Percentiles rank a stretch among this genome's conserved stretches.
Evolutionary conservation across 1,284 basidiomycete species (phyloP).

Genomic region (Rhodotorula sp.): DNA sequence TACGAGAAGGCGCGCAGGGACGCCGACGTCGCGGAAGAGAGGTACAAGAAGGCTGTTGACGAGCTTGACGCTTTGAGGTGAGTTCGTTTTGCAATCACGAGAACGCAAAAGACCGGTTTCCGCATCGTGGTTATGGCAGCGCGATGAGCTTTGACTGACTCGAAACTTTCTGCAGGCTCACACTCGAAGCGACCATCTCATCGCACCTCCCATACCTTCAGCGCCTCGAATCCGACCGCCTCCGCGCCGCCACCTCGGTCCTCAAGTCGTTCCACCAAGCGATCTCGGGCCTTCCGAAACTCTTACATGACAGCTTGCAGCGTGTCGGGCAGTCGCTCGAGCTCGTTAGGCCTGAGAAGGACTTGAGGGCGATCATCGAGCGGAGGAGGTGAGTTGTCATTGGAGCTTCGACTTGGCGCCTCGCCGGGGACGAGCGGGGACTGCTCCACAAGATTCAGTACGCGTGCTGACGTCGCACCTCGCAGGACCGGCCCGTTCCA

Average conservation of each 20-base stretch:
- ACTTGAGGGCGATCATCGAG: constrained; percentile 41
- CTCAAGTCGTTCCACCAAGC: constrained; percentile 27
- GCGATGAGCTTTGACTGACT: neutral
- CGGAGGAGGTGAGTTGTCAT: constrained; percentile 12
- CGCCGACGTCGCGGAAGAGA: constrained; percentile 34
- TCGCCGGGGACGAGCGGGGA: neutral
- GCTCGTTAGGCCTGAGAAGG: constrained; percentile 31
- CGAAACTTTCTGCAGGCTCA: constrained; percentile 18
- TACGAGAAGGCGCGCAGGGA: constrained; percentile 27
- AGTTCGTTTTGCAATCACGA: neutral
- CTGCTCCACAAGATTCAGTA: neutral
- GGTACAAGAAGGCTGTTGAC: constrained; percentile 27
- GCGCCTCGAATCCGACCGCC: constrained; percentile 40
- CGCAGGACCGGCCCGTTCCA: constrained; percentile 40
- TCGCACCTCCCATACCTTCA: constrained; percentile 35
- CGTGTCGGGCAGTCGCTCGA: constrained; percentile 31
- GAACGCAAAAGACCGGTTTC: too few relatives aligned
- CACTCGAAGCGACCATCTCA: constrained; percentile 37
- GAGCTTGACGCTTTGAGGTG: constrained; percentile 23
- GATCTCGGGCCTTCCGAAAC: constrained; percentile 18
- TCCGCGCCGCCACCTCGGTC: constrained; percentile 37
- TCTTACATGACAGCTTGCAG: constrained; percentile 7
- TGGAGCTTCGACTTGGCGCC: neutral
- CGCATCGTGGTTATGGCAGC: neutral
- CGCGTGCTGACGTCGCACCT: neutral